These are phyloP conservation scores for Aspergillus texensis DNA, from an alignment of 2,329 filamentous ascomycete genomes.

Conservation along the genomic window DNA sequence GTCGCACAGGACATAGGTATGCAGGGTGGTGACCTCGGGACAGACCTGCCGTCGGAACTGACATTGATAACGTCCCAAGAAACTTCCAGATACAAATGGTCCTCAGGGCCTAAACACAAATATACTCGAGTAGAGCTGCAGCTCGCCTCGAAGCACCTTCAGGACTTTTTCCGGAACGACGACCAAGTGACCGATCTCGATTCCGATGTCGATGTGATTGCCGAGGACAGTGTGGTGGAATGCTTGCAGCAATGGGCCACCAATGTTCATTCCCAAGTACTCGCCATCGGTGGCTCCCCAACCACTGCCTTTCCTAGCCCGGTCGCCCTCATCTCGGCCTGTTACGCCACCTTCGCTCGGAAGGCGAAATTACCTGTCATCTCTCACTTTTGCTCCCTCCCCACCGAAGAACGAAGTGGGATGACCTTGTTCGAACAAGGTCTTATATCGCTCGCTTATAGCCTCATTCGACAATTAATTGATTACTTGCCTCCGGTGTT, in stretches of 20 bases:
- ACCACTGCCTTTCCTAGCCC: conserved; percentile 30
- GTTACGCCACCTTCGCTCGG: conserved; percentile 35
- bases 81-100: conserved; percentile 32
- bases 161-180: conserved; percentile 39
- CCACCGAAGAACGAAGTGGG: conserved; percentile 22
- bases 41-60: conserved; percentile 17
- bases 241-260: conserved; percentile 40
- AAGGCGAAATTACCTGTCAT: conserved; percentile 36
- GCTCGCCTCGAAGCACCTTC: conserved; percentile 37
- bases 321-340: conserved; percentile 37
- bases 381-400: conserved; percentile 40
- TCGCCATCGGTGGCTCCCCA: conserved; percentile 35
- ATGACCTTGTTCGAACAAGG: conserved; percentile 32
- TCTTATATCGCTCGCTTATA: conserved; percentile 42
- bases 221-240: conserved; percentile 29
- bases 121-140: conserved; percentile 38
- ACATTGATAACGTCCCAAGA: conserved; percentile 22
- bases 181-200: conserved; percentile 37
- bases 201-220: conserved; percentile 28
- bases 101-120: conserved; percentile 36
- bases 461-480: conserved; percentile 42
- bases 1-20: conserved; percentile 36
- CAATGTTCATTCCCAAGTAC: conserved; percentile 35
- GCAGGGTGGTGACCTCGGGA: conserved; percentile 14
- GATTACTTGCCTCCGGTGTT: conserved; percentile 40